Conservation (phyloP, 2,329 filamentous ascomycete species). For the Penicillium oxalicum region DNA sequence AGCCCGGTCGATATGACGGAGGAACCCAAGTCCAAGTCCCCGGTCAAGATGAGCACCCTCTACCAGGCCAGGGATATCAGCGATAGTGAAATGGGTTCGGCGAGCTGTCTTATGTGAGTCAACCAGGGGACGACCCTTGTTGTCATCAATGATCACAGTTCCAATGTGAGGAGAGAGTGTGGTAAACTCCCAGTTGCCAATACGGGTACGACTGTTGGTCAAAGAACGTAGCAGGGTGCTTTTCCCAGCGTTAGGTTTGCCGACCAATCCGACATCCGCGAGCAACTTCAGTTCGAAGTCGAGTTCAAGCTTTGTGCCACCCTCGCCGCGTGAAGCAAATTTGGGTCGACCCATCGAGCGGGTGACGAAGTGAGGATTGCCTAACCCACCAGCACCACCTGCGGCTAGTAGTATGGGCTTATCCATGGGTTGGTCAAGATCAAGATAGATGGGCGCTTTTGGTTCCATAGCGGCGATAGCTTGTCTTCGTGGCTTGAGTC, state of each 20-base stretch:
- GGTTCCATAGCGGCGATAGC: constrained; percentile 63
- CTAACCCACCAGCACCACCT: constrained; percentile 81
- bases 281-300: constrained; percentile 91
- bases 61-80: constrained; percentile 91
- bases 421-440: constrained; percentile 70
- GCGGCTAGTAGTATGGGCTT: constrained; percentile 78
- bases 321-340: constrained; percentile 81
- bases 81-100: constrained; percentile 80
- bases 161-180: constrained; percentile 93
- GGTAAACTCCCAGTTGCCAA: constrained; percentile 95
- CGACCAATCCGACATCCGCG: constrained; percentile 89
- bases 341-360: constrained; percentile 69
- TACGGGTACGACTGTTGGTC: constrained; percentile 78
- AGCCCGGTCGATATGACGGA: constrained; percentile 90
- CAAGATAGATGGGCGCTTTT: constrained; percentile 63
- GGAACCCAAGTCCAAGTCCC: constrained; percentile 82
- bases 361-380: constrained; percentile 88
- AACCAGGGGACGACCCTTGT: constrained; percentile 65
- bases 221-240: constrained; percentile 83
- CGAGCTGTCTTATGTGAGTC: constrained; percentile 47
- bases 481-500: constrained; percentile 51
- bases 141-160: constrained; percentile 85
- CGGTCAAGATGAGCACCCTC: constrained; percentile 88
- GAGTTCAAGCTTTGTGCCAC: constrained; percentile 69
- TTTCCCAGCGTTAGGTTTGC: constrained; percentile 92